Percentiles rank a stretch among this genome's conserved stretches.
Conservation (phyloP, 2,329 filamentous ascomycete species). For the Fusarium floridanum region DNA sequence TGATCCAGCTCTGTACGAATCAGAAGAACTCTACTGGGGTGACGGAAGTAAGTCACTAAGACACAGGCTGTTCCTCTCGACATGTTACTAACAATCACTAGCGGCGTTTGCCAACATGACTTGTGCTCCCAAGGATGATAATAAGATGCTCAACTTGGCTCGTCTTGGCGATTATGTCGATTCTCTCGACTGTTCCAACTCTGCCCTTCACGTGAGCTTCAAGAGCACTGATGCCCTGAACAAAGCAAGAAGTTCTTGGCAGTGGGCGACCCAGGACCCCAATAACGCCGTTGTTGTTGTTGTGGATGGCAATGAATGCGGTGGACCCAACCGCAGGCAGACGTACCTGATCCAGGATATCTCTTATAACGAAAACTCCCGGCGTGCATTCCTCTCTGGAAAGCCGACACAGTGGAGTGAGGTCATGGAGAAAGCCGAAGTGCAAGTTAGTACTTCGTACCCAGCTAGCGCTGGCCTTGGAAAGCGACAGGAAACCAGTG, state of each 20-base stretch:
- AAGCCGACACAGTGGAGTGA: not conserved
- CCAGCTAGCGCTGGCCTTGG: not conserved
- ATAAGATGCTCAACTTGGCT: slow-evolving; percentile 6
- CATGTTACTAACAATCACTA: slow-evolving; percentile 5
- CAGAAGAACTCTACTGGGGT: not conserved
- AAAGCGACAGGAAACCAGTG: not conserved
- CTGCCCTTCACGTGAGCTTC: slow-evolving; percentile 1
- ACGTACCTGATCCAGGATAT: not conserved
- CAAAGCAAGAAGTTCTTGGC: slow-evolving; percentile 1
- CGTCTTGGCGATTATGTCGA: slow-evolving; percentile 2
- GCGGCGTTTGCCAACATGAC: slow-evolving; percentile 6
- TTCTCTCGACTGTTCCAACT: slow-evolving; percentile 2
- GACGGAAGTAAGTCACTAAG: not conserved
- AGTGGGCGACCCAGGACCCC: slow-evolving; percentile 3
- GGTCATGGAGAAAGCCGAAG: not conserved
- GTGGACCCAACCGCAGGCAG: slow-evolving; percentile 4
- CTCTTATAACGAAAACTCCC: not conserved
- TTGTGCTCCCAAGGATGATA: slow-evolving; percentile 1
- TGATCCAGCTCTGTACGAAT: not conserved
- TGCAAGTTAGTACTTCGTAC: slow-evolving; percentile 2
- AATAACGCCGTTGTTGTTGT: slow-evolving; percentile 1
- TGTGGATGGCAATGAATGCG: not conserved
- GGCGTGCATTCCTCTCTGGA: not conserved
- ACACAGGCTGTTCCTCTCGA: not conserved
- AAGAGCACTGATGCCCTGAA: not conserved